Conservation (phyloP, 306 rosid species). For the Ammopiptanthus mongolicus region DNA sequence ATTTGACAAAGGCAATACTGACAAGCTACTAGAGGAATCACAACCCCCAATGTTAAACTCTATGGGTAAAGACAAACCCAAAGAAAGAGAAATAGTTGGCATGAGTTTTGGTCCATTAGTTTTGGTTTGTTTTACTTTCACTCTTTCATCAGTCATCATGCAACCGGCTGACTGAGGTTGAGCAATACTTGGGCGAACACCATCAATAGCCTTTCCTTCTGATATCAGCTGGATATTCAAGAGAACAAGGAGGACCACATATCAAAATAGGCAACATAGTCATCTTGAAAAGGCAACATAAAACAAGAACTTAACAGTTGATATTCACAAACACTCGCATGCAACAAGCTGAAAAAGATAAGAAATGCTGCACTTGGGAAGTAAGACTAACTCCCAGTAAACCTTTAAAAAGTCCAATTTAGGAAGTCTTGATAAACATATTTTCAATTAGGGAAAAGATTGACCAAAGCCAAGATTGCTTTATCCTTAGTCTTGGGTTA, state of each 20-base stretch:
- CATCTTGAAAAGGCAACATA: constrained; percentile 7
- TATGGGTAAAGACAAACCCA: constrained; percentile 47
- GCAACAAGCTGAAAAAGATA: not conserved
- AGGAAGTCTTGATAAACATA: constrained; percentile 3
- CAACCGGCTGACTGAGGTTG: constrained; percentile 28
- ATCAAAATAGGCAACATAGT: not conserved
- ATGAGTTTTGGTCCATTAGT: constrained; percentile 11
- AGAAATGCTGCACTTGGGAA: constrained; percentile 12
- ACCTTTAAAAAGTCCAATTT: not conserved
- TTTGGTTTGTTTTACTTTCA: constrained; percentile 21
- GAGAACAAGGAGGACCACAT: constrained; percentile 6
- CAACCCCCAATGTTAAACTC: constrained; percentile 28
- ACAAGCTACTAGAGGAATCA: constrained; percentile 29
- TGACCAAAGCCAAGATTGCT: not conserved
- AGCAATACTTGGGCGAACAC: constrained; percentile 21
- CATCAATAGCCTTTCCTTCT: constrained; percentile 35
- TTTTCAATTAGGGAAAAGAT: not conserved
- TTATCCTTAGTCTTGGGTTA: not conserved
- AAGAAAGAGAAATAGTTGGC: constrained; percentile 34
- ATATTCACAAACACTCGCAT: constrained; percentile 2
- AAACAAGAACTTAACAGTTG: constrained; percentile 9
- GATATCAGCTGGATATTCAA: constrained; percentile 44
- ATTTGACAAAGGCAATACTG: constrained; percentile 31
- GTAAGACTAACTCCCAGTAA: not conserved
- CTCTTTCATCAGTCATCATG: constrained; percentile 34